Conservation (phyloP, 441 rosid species). For the Adansonia grandidieri region DNA sequence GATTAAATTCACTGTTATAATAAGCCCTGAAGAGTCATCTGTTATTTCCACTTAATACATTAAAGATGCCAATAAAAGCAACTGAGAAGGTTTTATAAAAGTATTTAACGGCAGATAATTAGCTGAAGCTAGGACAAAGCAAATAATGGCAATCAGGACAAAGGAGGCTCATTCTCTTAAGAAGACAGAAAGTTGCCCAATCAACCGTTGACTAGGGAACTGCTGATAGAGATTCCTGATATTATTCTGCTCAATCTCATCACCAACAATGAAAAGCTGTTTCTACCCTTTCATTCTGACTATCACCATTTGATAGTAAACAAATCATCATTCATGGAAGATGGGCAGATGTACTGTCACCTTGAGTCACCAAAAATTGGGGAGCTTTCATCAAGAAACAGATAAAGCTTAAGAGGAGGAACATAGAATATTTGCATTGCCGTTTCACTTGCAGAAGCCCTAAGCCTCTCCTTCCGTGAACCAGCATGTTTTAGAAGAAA, state of each 20-base stretch:
- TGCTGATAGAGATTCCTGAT: not conserved
- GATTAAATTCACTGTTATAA: slow-evolving; percentile 35
- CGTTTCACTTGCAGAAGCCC: slow-evolving; percentile 68
- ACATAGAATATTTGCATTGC: slow-evolving; percentile 89
- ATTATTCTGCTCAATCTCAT: not conserved
- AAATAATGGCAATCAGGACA: slow-evolving; percentile 1
- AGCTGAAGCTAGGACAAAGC: not conserved
- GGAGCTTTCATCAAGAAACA: slow-evolving; percentile 78
- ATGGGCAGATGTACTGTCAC: slow-evolving; percentile 32
- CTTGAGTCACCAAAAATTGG: slow-evolving; percentile 61
- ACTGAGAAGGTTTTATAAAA: slow-evolving; percentile 3
- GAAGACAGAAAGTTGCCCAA: not conserved
- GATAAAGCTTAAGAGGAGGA: slow-evolving; percentile 84
- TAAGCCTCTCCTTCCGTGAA: slow-evolving; percentile 50
- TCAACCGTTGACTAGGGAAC: not conserved
- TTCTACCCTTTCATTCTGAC: slow-evolving; percentile 4
- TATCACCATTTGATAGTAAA: not conserved
- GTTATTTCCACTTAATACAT: not conserved
- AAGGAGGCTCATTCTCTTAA: not conserved
- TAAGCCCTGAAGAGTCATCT: not conserved
- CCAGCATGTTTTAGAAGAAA: slow-evolving; percentile 84
- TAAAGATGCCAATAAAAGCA: slow-evolving; percentile 6
- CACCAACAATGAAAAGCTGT: slow-evolving; percentile 2
- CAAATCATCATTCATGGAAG: not conserved
- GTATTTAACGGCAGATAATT: not conserved